A percentile compares a stretch with the other conserved stretches of the same genome.
These are phyloP conservation scores for Blastocystis sp. DNA, from an alignment of 352 stramenopile species.

Conservation along the genomic window DNA sequence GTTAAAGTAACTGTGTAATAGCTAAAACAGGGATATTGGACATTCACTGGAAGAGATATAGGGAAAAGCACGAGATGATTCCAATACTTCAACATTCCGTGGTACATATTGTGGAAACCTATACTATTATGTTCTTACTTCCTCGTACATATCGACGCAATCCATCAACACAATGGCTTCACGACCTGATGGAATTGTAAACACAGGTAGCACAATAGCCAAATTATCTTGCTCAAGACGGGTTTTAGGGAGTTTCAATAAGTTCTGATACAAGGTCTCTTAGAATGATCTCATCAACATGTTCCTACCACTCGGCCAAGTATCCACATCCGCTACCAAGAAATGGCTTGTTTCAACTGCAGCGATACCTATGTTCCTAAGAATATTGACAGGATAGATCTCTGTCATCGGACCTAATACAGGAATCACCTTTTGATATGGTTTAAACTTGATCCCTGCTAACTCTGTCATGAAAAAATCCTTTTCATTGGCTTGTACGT, in stretches of 20 bases:
- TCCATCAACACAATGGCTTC: not conserved
- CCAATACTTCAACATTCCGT: not conserved
- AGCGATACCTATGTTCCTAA: conserved; percentile 18
- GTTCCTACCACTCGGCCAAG: not conserved
- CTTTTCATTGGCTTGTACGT: not conserved
- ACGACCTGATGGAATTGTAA: not conserved
- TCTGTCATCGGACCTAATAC: not conserved
- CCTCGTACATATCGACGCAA: not conserved
- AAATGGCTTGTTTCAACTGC: not conserved
- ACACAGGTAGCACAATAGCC: not conserved
- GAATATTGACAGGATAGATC: not conserved
- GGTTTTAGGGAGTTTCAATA: not conserved
- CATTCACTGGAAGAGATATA: not conserved
- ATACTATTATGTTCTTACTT: not conserved
- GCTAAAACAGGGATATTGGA: not conserved
- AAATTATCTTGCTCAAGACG: not conserved
- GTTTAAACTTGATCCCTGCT: not conserved
- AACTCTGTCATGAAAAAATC: not conserved
- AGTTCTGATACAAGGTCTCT: not conserved
- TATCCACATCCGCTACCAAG: conserved; percentile 1
- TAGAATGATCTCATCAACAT: not conserved
- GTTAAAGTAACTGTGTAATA: not conserved
- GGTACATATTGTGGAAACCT: not conserved
- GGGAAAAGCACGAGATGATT: not conserved
- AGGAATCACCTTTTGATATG: not conserved